A percentile compares a stretch with the other conserved stretches of the same genome.
Conservation (phyloP, 169 alveolate genomes). For the Plasmodium vivax region DNA sequence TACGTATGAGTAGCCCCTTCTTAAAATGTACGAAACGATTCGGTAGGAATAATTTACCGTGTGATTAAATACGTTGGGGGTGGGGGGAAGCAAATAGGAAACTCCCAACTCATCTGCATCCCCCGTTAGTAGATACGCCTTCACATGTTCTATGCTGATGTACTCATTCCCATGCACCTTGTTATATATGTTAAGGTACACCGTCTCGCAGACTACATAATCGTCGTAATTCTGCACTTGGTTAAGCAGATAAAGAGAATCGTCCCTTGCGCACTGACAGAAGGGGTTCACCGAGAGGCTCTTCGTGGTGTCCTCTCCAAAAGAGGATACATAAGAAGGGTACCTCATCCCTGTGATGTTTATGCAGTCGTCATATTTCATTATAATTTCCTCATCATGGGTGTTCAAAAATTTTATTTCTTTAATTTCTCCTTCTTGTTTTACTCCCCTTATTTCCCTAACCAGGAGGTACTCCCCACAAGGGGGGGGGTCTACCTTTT, state of each 20-base stretch:
- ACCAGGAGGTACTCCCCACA: constrained; percentile 17
- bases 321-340: constrained; percentile 37
- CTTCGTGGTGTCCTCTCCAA: not conserved
- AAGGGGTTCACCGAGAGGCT: not conserved
- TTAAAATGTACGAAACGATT: not conserved
- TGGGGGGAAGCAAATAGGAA: not conserved
- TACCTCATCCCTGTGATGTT: constrained; percentile 28
- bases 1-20: not conserved
- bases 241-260: constrained; percentile 36
- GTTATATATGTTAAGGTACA: constrained; percentile 52
- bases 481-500: not conserved
- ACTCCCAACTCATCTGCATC: not conserved
- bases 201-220: constrained; percentile 5
- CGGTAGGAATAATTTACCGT: not conserved
- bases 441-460: not conserved
- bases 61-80: not conserved
- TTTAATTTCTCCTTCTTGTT: not conserved
- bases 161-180: constrained; percentile 25
- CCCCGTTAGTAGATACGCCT: not conserved
- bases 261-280: constrained; percentile 19
- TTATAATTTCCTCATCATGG: not conserved
- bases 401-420: constrained; percentile 13
- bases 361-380: constrained; percentile 36
- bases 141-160: constrained; percentile 41
- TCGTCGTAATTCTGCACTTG: constrained; percentile 34